Percentiles rank a stretch among this genome's conserved stretches.
Conservation (phyloP, 108 stramenopile genomes). For the Nitzschia putrida region DNA sequence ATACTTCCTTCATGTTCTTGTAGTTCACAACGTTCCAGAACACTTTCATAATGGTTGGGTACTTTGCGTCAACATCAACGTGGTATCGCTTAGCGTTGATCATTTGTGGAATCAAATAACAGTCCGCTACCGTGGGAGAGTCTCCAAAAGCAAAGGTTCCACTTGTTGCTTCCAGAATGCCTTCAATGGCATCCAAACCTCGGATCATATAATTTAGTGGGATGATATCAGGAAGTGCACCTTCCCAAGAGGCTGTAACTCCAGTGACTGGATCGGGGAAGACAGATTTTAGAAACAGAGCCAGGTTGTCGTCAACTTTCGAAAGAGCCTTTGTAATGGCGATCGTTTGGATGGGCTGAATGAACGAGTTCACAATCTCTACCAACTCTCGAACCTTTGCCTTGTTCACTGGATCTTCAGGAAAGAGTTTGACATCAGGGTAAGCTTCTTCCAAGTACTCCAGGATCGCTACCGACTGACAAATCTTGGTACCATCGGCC, state of each 20-base stretch:
- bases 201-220: background rate
- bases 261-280: background rate
- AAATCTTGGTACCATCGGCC: background rate
- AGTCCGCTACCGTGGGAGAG: background rate
- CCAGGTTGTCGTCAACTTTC: background rate
- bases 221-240: background rate
- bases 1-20: background rate
- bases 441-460: background rate
- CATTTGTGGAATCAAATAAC: background rate
- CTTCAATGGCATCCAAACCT: background rate
- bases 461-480: background rate
- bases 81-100: background rate
- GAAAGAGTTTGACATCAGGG: background rate
- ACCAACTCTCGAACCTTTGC: background rate
- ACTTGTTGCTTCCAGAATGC: background rate
- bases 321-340: background rate
- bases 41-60: background rate
- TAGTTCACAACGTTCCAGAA: background rate
- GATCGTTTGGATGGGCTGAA: background rate
- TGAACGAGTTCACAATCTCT: background rate
- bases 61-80: background rate
- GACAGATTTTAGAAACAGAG: background rate
- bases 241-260: background rate
- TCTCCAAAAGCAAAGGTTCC: background rate
- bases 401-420: background rate